Conservation (phyloP, 345 rosid genomes). For the Eutrema heterophyllum region DNA sequence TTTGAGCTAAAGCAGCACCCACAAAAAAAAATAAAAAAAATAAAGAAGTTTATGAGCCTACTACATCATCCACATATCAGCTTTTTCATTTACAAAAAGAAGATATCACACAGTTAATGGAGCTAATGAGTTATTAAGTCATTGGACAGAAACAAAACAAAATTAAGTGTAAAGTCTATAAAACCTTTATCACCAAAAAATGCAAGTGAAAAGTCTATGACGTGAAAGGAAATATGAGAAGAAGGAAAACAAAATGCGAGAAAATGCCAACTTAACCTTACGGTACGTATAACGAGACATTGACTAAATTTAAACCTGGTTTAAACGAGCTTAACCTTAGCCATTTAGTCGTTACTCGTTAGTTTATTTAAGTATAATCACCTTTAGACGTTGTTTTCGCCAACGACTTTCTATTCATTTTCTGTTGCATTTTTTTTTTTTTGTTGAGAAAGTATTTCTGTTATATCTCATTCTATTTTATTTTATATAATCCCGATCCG, state of each 20-base stretch:
- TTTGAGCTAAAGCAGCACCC: neutral
- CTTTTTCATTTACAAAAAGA: neutral
- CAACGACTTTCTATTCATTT: neutral
- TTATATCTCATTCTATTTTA: neutral
- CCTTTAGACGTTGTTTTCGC: neutral
- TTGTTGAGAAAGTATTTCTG: neutral
- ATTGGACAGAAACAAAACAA: neutral
- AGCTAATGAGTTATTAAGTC: neutral
- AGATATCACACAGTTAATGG: neutral
- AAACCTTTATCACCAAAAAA: neutral
- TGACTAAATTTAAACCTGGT: slow-evolving; percentile 12
- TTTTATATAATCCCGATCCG: neutral
- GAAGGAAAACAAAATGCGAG: neutral
- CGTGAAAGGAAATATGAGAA: neutral
- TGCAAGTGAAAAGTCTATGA: neutral
- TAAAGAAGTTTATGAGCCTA: neutral
- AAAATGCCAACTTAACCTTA: slow-evolving; percentile 17
- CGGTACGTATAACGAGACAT: slow-evolving; percentile 22
- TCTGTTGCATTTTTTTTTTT: too few species aligned
- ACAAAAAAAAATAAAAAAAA: neutral
- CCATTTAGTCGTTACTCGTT: neutral
- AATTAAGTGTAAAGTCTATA: neutral
- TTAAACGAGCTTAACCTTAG: slow-evolving; percentile 1
- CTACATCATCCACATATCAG: neutral
- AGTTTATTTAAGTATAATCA: neutral